These are phyloP conservation scores for Pseudogymnoascus sp. DNA, from an alignment of 2,329 filamentous ascomycete genomes.

Conservation along the genomic window DNA sequence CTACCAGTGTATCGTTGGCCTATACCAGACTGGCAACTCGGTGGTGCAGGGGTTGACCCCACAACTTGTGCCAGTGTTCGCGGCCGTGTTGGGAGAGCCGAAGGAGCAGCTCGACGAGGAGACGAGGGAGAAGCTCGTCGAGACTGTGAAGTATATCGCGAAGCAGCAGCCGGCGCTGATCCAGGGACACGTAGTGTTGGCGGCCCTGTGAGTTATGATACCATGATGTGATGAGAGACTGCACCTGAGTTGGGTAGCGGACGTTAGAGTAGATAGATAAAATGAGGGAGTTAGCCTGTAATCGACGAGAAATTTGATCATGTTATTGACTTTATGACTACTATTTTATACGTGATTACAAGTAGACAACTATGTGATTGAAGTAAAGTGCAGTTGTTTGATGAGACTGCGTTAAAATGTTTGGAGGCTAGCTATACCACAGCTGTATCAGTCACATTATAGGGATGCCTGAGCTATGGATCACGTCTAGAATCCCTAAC, in stretches of 20 bases:
- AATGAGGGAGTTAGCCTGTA: conserved; percentile 3
- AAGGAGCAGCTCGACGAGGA: conserved; percentile 68
- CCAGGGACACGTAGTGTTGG: conserved; percentile 20
- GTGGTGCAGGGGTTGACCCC: conserved; percentile 63
- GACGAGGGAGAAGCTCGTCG: conserved; percentile 57
- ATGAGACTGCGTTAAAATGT: no score
- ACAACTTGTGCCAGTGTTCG: conserved; percentile 61
- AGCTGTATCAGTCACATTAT: no score
- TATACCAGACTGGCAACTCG: conserved; percentile 66
- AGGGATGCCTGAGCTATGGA: no score
- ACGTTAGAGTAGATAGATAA: conserved; percentile 4
- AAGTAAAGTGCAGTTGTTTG: no score
- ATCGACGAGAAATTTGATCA: conserved; percentile 6
- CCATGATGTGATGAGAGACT: conserved; percentile 8
- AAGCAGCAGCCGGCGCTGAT: conserved; percentile 23
- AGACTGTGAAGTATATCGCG: conserved; percentile 44
- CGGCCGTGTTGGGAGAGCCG: conserved; percentile 62
- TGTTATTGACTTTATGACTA: conserved; percentile 5
- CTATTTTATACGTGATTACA: no score
- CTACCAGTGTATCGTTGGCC: conserved; percentile 79
- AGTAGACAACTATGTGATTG: no score
- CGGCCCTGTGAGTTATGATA: conserved; percentile 11
- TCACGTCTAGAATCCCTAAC: no score
- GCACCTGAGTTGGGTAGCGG: not conserved
- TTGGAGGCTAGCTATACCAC: no score